Base-by-base conservation (phyloP, 2,329 filamentous ascomycete species). In the Fusarium bulbicola region DNA sequence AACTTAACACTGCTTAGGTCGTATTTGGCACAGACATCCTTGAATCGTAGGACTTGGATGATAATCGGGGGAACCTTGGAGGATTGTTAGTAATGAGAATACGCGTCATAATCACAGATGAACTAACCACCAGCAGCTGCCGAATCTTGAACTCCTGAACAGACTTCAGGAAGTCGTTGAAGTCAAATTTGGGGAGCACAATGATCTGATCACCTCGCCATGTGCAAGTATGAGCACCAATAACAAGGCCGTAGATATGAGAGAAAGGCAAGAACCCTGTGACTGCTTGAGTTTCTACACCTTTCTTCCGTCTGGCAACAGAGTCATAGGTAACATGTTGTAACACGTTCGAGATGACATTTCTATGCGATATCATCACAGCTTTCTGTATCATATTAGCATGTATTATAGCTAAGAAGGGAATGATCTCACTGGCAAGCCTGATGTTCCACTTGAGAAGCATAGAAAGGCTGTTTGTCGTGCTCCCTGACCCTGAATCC, bases 401-500 rank as follows among this genome's bases (percentile, higher is more conserved):
- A 3, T 15, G 4, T 5, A 8, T n/a, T 3, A 9, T 7, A 34
- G 20, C 1, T 13, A 2, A 1, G 1, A 12, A 1, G 2, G 1
- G 13, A 4, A 18, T 6, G 15, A 5, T 12, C 32, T 69, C 84
- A 92, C 91, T 12, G 93, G 93, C 28, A 95, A 82, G 1, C 93
- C 93, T 13, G 92, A 95, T 3, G 93, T 95, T 12, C 93, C 93
- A 77, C 91, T 93, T 0, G 92, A 94, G 80, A 94, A 95, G 82
- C 92, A 95, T 40, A 97, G 84, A 78, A 93, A 95, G 0, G 93
- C 92, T 7, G 90, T 90, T 73, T 92, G 91, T 30, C 89, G 88
- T 36, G 88, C 86, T 7, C 90, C 92, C 70, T 93, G 90, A 0
- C 92, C 92, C 52, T 85, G 85, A n/a, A 82, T 77, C 91, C 91